Percentiles rank a stretch among this genome's conserved stretches.
phyloP scores from a whole-genome alignment of 2,329 filamentous ascomycete genomes.

The Colletotrichum costaricense region DNA sequence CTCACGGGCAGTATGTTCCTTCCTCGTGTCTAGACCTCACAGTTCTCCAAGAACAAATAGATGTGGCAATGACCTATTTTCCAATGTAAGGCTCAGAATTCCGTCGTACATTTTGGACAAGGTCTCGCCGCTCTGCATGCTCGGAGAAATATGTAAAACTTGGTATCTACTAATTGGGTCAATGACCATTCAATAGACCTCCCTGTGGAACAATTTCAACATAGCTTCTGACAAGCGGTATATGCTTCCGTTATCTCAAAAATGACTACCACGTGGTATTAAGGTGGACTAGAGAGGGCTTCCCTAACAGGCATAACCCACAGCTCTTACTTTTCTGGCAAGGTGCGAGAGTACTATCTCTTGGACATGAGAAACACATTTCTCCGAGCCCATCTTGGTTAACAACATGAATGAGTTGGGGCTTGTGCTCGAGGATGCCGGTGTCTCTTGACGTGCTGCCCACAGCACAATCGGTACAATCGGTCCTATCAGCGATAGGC shows the following conservation, averaged over 20 bases:
- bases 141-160: no score
- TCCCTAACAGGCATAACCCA: background rate
- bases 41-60: background rate
- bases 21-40: background rate
- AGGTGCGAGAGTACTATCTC: background rate
- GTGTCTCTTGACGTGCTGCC: background rate
- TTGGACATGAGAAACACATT: background rate
- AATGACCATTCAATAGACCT: no score
- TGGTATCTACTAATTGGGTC: no score
- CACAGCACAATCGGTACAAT: background rate
- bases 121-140: no score
- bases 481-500: background rate
- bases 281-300: background rate
- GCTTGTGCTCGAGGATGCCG: background rate
- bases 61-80: background rate
- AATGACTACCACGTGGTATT: background rate
- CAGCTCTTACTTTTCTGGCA: background rate
- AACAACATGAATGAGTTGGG: background rate
- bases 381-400: background rate
- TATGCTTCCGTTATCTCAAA: background rate
- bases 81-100: no score
- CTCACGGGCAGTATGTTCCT: background rate
- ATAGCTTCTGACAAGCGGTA: no score
- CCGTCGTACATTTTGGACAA: no score
- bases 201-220: no score